phyloP scores from a whole-genome alignment of 306 rosid genomes.

The Canavalia ensiformis region DNA sequence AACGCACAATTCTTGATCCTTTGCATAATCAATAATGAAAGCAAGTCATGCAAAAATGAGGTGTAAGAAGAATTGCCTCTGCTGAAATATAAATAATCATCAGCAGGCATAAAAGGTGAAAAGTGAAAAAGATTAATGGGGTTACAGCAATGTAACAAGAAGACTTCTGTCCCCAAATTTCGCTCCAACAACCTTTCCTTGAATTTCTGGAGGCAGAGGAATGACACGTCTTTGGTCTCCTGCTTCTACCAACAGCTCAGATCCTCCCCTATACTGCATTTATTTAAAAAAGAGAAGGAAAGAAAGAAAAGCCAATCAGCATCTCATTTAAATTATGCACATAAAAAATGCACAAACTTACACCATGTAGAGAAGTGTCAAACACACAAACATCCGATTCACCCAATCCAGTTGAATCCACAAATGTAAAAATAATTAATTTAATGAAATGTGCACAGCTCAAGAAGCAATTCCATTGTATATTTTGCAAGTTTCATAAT shows the following conservation, averaged over 20 bases:
- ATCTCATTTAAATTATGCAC: slow-evolving; percentile 30
- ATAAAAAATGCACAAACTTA: slow-evolving; percentile 20
- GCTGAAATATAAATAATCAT: slow-evolving; percentile 30
- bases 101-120: slow-evolving; percentile 28
- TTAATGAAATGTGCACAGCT: slow-evolving; percentile 24
- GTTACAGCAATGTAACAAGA: slow-evolving; percentile 72
- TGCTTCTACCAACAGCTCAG: slow-evolving; percentile 95
- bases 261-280: slow-evolving; percentile 92
- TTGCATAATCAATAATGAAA: slow-evolving; percentile 10
- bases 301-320: slow-evolving; percentile 22
- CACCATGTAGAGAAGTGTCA: slow-evolving; percentile 10
- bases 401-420: neutral
- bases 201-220: slow-evolving; percentile 74
- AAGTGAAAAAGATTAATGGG: slow-evolving; percentile 2
- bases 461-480: slow-evolving; percentile 23
- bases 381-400: slow-evolving; percentile 28
- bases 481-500: neutral
- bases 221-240: slow-evolving; percentile 97
- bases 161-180: slow-evolving; percentile 84
- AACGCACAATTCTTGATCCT: neutral
- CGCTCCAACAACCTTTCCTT: slow-evolving; percentile 97
- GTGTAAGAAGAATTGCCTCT: neutral
- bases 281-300: slow-evolving; percentile 6
- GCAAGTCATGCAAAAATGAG: slow-evolving; percentile 1
- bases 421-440: neutral